phyloP scores from a whole-genome alignment of 441 rosid genomes.

The Erodium trifolium region DNA sequence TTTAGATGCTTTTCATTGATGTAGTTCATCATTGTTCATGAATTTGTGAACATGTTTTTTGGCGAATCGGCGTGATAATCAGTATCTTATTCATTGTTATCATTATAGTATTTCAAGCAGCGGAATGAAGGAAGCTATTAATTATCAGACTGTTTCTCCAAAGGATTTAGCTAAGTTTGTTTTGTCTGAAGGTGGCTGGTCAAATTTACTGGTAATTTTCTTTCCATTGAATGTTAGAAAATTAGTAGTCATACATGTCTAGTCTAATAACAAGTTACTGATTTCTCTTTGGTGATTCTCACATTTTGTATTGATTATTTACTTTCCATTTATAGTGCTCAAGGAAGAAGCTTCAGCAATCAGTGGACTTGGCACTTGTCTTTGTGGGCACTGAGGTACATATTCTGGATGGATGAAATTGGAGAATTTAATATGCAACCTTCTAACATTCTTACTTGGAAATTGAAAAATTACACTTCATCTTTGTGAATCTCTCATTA shows the following conservation, averaged over 20 bases:
- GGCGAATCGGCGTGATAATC: constrained; percentile 2
- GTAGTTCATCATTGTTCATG: too few relatives aligned
- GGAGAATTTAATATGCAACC: background rate
- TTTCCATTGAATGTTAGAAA: constrained; percentile 6
- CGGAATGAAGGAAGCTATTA: constrained; percentile 38
- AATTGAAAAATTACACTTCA: background rate
- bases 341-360: constrained; percentile 36
- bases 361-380: constrained; percentile 65
- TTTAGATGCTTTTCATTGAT: background rate
- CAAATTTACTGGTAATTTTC: constrained; percentile 55
- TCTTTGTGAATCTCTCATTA: background rate
- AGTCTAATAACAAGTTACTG: background rate
- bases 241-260: background rate
- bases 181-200: constrained; percentile 70
- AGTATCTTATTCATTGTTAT: constrained; percentile 5
- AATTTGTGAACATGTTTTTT: background rate
- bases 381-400: constrained; percentile 53
- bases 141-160: constrained; percentile 66
- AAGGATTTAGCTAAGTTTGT: constrained; percentile 61
- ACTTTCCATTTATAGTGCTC: constrained; percentile 36
- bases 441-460: background rate
- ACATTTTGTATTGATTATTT: background rate
- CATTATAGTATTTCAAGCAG: constrained; percentile 25
- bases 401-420: constrained; percentile 10
- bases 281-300: background rate